phyloP scores from a whole-genome alignment of 2,329 filamentous ascomycete genomes.

The Septoria petroselini region DNA sequence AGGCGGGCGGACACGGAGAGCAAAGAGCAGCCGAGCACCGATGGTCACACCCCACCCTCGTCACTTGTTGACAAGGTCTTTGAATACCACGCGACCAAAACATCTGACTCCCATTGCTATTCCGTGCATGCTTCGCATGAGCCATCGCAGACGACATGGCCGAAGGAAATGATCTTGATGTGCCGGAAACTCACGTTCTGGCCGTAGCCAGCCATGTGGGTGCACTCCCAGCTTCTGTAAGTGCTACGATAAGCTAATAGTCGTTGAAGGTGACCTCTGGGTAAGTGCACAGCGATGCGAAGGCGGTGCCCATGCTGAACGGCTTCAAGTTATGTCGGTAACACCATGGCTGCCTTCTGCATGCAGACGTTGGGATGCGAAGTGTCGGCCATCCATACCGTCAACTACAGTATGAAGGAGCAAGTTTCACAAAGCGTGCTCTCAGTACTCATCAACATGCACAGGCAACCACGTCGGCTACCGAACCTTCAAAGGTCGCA shows the following conservation, averaged over 20 bases:
- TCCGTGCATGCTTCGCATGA: neutral
- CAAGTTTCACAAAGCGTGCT: no score
- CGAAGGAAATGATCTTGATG: constrained; percentile 27
- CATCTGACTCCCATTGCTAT: constrained; percentile 2
- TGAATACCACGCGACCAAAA: constrained; percentile 11
- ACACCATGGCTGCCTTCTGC: constrained; percentile 93
- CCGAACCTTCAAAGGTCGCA: constrained; percentile 79
- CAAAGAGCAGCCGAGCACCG: constrained; percentile 9
- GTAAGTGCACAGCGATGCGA: constrained; percentile 50
- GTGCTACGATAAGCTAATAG: constrained; percentile 24
- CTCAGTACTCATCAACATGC: neutral
- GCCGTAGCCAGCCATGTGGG: constrained; percentile 94
- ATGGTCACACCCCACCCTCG: constrained; percentile 16
- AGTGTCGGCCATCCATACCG: constrained; percentile 89
- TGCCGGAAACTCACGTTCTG: constrained; percentile 68
- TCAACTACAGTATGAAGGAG: constrained; percentile 76
- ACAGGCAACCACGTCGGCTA: constrained; percentile 95
- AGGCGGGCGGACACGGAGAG: constrained; percentile 5
- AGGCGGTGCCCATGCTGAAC: constrained; percentile 21
- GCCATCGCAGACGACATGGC: constrained; percentile 15
- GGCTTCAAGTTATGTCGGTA: constrained; percentile 78
- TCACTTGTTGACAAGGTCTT: constrained; percentile 20
- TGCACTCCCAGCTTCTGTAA: constrained; percentile 37
- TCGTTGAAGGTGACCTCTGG: constrained; percentile 64
- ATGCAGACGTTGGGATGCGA: constrained; percentile 93